phyloP scores from a whole-genome alignment of 495 filamentous ascomycete genomes.

The Podospora conica region DNA sequence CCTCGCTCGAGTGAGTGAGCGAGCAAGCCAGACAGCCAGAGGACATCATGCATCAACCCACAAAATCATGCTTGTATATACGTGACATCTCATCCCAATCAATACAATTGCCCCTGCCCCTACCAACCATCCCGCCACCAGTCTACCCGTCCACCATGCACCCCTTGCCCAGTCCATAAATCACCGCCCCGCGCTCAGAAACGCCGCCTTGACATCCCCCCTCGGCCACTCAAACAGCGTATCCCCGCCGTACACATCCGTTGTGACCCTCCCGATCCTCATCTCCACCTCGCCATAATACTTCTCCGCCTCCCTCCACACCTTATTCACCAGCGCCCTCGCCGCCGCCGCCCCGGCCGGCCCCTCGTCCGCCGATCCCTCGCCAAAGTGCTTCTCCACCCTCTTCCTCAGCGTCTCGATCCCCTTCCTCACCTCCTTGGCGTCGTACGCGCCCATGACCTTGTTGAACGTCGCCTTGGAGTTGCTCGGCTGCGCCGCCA shows the following conservation, averaged over 20 bases:
- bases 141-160: not conserved
- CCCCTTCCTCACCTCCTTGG: slow-evolving; percentile 74
- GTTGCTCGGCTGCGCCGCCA: slow-evolving; percentile 72
- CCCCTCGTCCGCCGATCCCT: slow-evolving; percentile 53
- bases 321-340: slow-evolving; percentile 61
- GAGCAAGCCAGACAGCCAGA: too few relatives aligned
- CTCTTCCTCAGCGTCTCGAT: slow-evolving; percentile 80
- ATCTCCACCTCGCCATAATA: slow-evolving; percentile 71
- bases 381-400: slow-evolving; percentile 94
- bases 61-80: not conserved
- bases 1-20: too few relatives aligned
- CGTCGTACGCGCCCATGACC: slow-evolving; percentile 69
- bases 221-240: slow-evolving; percentile 50
- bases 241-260: slow-evolving; percentile 51
- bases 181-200: slow-evolving; percentile 37
- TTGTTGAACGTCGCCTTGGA: slow-evolving; percentile 78
- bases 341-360: slow-evolving; percentile 4
- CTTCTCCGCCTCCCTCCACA: slow-evolving; percentile 72
- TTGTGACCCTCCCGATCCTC: slow-evolving; percentile 56
- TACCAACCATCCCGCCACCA: not conserved
- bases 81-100: not conserved
- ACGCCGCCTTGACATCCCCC: slow-evolving; percentile 47
- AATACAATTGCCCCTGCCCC: not conserved
- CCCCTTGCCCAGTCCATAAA: not conserved
- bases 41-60: not conserved